Evolutionary conservation across 2,329 filamentous ascomycete species (phyloP).

Genomic region (Clonostachys sp.): DNA sequence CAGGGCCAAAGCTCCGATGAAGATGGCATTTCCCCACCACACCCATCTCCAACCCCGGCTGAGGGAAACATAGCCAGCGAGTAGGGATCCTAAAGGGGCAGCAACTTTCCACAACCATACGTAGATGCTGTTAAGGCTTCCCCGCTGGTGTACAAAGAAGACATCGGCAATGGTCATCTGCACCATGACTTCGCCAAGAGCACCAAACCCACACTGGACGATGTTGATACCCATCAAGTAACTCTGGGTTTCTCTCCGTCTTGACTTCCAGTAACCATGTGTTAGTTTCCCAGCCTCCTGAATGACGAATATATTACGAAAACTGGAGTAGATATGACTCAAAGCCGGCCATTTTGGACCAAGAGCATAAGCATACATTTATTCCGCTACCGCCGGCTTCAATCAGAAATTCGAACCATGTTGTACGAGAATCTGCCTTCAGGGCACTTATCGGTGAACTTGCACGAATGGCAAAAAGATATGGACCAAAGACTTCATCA

Average conservation of each 20-base stretch:
- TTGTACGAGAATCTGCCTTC: background rate
- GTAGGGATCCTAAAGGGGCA: slow-evolving; percentile 28
- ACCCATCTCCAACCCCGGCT: slow-evolving; percentile 41
- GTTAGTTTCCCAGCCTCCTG: background rate
- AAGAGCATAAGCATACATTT: background rate
- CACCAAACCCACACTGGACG: slow-evolving; percentile 11
- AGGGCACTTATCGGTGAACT: background rate
- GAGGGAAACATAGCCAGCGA: slow-evolving; percentile 25
- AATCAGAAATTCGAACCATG: background rate
- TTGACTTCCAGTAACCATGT: background rate
- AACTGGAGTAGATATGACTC: background rate
- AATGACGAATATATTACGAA: background rate
- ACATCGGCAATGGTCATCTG: slow-evolving; percentile 42
- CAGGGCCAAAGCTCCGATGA: slow-evolving; percentile 28
- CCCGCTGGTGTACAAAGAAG: slow-evolving; percentile 42
- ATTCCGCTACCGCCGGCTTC: background rate
- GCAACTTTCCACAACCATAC: slow-evolving; percentile 17
- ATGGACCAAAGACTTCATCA: background rate
- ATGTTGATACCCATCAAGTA: background rate
- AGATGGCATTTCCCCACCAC: slow-evolving; percentile 39
- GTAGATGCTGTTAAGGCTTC: slow-evolving; percentile 40
- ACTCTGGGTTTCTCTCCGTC: no score
- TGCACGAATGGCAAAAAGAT: background rate
- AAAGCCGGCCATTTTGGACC: background rate
- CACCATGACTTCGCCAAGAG: slow-evolving; percentile 32